Conservation (phyloP, 208 protist genomes). For the Trypanosoma boissoni region DNA sequence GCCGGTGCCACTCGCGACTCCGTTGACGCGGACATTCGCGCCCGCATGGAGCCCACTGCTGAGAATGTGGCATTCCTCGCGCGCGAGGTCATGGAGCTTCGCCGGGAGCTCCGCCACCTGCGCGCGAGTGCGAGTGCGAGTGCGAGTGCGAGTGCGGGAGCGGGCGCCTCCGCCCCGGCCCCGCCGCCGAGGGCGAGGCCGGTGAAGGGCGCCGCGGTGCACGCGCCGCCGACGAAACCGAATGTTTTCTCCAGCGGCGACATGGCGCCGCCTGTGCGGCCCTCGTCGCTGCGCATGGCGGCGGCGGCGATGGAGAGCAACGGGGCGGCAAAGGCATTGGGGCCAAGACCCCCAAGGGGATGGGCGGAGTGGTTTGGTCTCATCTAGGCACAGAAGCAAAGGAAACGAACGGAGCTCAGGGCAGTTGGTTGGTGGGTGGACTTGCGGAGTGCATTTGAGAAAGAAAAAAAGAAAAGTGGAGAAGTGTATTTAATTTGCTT, state of each 20-base stretch:
- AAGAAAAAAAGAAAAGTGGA: slow-evolving; percentile 12
- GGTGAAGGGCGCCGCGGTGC: not conserved
- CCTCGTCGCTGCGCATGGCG: slow-evolving; percentile 7
- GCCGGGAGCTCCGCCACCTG: slow-evolving; percentile 17
- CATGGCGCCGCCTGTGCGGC: slow-evolving; percentile 10
- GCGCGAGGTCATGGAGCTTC: slow-evolving; percentile 44
- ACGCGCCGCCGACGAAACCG: slow-evolving; percentile 9
- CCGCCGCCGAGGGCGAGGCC: not conserved
- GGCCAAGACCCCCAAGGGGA: not conserved
- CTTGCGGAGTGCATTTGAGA: not conserved
- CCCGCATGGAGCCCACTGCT: slow-evolving; percentile 26
- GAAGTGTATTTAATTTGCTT: not conserved
- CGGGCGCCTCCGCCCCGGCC: not conserved
- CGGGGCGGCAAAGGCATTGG: not conserved
- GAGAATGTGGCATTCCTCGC: slow-evolving; percentile 57
- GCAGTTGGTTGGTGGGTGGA: not conserved
- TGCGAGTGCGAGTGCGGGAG: not conserved
- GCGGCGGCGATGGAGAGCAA: slow-evolving; percentile 6
- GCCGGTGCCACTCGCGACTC: not conserved
- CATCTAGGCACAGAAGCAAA: not conserved
- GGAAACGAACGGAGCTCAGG: not conserved
- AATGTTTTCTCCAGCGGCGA: not conserved
- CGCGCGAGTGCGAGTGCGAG: not conserved
- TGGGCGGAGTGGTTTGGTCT: slow-evolving; percentile 17
- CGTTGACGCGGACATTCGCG: slow-evolving; percentile 55